Base-by-base conservation (phyloP, 192 early-diverging fungal genomes). In the Dispira parvispora region DNA sequence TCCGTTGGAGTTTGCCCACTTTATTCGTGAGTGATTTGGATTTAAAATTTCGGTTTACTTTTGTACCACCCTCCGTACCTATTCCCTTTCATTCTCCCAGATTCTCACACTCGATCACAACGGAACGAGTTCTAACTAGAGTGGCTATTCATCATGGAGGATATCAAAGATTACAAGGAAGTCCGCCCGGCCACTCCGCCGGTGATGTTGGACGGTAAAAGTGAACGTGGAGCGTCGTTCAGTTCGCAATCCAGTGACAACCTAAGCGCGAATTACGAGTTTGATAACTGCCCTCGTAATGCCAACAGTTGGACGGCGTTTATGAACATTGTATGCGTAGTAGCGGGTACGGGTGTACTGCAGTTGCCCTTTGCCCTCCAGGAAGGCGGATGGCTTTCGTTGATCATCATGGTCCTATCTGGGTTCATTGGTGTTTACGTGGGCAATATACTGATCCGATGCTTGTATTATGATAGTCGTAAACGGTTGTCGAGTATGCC, bases 341-440 rank as follows among this genome's bases (percentile, higher is more conserved):
- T 86, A 13, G 86, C 86, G 13, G 89, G 89, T 45, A 85, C 84
- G 11, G 91, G 91, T 13, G 80, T 88, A 26, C 78, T 91, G 25
- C 88, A 89, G 66, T 74, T 93, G 20, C 91, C 91, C 2, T 91
- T 84, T 66, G 84, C 89, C 6, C 74, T 93, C 16, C 76, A 68
- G 45, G 72, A 82, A 43, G 79, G 82, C 61, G 91, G 91, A 0
- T 93, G 91, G 91, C 68, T 83, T 26, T 84, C 84, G 42, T 61
- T 85, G 9, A 64, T 80, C n/a, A 71, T 90, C 64, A 72, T 93
- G 38, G 45, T 82, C 20, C 73, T 89, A 45, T 82, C 86, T 0
- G 84, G 82, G 44, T 64, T 82, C 9, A 85, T 88, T 63, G 81
- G 83, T 14, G 56, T 78, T 25, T 90, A 90, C 68, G 82, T 81